Evolutionary conservation across 164 flowering plant genomes (phyloP), one percentile per base, ranked within the genome.

Genomic region (Vitis amurensis): DNA sequence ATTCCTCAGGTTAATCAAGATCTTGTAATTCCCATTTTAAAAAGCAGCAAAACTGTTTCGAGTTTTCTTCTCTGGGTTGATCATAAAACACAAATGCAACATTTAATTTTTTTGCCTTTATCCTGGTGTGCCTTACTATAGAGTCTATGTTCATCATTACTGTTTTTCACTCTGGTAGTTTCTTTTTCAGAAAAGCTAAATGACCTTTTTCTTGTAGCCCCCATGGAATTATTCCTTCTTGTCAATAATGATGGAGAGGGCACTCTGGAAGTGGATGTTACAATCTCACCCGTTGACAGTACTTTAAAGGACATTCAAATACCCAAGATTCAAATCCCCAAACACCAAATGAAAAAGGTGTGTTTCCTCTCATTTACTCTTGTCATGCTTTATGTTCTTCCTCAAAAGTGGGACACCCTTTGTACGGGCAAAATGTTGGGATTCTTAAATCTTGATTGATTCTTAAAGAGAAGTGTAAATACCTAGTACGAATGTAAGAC

Each of bases 211-310:
- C 49, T 55, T 66, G 55, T 29, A 71, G 68, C 30, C 50, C 58
- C 74, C 8, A 70, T 68, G 29, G 72, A 69, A 19, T 4, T 17
- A 31, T 53, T 48, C 47, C 59, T 78, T 17, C 50, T 75, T 64
- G 74, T 75, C 62, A 66, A 65, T 59, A 74, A 75, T 69, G 66
- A 66, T 50, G 76, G 76, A 68, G 76, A 75, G 55, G 67, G 47
- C 52, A 64, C 68, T 56, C 65, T 75, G 66, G 72, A 67, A 56
- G 78, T 78, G 17, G 50, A 72, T 30, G 56, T 73, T 31, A 53
- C 57, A 2, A 30, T 68, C 17, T 55, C 58, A 23, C 14, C 64
- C 9, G 15, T 61, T 51, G 23, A 37, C 57, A 65, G 37, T 50
- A 11, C 53, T 8, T 64, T 71, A 58, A 59, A 50, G 53, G 60